phyloP scores from a whole-genome alignment of 768 basidiomycete species.

The Amanita fuliginea region DNA sequence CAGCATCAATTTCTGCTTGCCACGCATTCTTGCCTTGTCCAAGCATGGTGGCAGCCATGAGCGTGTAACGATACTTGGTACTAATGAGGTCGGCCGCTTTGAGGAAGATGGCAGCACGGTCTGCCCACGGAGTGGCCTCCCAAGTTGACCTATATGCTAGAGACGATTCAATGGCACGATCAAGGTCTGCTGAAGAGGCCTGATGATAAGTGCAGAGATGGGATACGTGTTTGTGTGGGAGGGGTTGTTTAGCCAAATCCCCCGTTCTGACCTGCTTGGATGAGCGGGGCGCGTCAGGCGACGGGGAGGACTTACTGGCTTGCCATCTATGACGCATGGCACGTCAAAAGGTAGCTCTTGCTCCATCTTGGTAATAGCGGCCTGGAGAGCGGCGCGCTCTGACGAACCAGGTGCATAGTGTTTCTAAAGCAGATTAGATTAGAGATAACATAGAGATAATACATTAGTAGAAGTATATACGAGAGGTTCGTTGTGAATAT shows the following conservation, averaged over 20 bases:
- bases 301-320: constrained; percentile 33
- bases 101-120: constrained; percentile 95
- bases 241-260: constrained; percentile 62
- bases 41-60: constrained; percentile 94
- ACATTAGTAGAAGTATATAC: constrained; percentile 26
- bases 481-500: constrained; percentile 90
- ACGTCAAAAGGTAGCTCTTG: constrained; percentile 82
- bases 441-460: neutral
- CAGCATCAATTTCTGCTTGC: constrained; percentile 99
- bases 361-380: constrained; percentile 71
- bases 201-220: constrained; percentile 83
- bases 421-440: constrained; percentile 31
- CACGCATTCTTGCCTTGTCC: constrained; percentile 99
- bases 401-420: constrained; percentile 68
- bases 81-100: constrained; percentile 95
- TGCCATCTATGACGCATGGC: constrained; percentile 87
- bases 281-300: neutral
- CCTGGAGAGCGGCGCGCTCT: constrained; percentile 66
- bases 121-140: constrained; percentile 94
- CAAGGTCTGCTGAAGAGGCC: constrained; percentile 68
- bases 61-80: constrained; percentile 91
- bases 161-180: constrained; percentile 77
- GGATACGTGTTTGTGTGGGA: constrained; percentile 79
- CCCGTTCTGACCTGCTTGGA: constrained; percentile 64
- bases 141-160: constrained; percentile 79